phyloP scores from a whole-genome alignment of 805 yeast genomes.

The Saturnispora ahearnii region DNA sequence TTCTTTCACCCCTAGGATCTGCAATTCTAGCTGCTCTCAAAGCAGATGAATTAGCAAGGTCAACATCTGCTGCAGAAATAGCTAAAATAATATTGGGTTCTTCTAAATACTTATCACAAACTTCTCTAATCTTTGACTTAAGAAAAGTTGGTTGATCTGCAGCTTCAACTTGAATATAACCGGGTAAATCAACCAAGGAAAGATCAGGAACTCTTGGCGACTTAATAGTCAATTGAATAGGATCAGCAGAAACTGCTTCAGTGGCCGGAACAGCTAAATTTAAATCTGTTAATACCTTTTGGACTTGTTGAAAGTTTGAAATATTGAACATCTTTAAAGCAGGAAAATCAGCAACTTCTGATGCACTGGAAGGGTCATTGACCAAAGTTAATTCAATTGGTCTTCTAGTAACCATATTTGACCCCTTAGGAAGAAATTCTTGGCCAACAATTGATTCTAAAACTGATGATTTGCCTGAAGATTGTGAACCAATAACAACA shows the following conservation, averaged over 20 bases:
- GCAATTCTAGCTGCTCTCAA: conserved; percentile 79
- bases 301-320: conserved; percentile 84
- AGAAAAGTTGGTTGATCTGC: conserved; percentile 89
- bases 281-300: conserved; percentile 73
- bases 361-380: conserved; percentile 69
- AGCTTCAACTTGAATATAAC: conserved; percentile 94
- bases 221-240: conserved; percentile 83
- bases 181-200: conserved; percentile 92
- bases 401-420: conserved; percentile 95
- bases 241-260: conserved; percentile 87
- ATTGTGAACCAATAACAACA: conserved; percentile 95
- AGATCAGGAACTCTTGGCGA: conserved; percentile 90
- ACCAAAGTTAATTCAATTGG: conserved; percentile 93
- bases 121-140: conserved; percentile 64
- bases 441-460: conserved; percentile 96
- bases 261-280: conserved; percentile 85
- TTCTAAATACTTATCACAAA: conserved; percentile 80
- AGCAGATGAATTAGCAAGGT: conserved; percentile 92
- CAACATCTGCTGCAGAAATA: conserved; percentile 96
- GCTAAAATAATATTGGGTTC: conserved; percentile 93
- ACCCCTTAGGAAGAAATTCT: conserved; percentile 93
- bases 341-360: conserved; percentile 90
- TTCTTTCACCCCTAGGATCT: conserved; percentile 92
- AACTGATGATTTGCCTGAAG: conserved; percentile 95
- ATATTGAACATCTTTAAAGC: conserved; percentile 72